Evolutionary conservation across 306 rosid genomes (phyloP).

Genomic region (Fragaria nilgerrensis): DNA sequence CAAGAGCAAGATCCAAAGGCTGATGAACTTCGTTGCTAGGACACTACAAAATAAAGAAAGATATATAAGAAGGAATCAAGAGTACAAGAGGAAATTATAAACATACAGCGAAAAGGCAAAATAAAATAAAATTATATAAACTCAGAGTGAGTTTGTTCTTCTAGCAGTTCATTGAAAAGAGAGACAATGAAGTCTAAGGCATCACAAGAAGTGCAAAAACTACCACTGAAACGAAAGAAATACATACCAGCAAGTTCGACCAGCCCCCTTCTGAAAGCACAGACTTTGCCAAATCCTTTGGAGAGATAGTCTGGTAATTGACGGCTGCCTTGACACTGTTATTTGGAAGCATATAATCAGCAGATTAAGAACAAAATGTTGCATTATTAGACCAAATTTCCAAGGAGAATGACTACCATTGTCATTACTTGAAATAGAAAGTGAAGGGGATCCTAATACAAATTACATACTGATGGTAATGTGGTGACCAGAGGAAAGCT

Average conservation of each 20-base stretch:
- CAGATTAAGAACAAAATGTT: background rate
- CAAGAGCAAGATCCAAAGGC: slow-evolving; percentile 76
- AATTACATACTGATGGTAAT: slow-evolving; percentile 37
- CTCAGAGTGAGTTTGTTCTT: background rate
- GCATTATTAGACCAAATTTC: background rate
- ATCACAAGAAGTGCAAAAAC: slow-evolving; percentile 5
- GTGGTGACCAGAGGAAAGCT: slow-evolving; percentile 88
- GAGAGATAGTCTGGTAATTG: slow-evolving; percentile 73
- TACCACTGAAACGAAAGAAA: slow-evolving; percentile 2
- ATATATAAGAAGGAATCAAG: background rate
- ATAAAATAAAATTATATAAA: background rate
- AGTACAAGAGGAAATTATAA: background rate
- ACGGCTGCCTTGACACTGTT: slow-evolving; percentile 47
- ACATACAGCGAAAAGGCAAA: background rate
- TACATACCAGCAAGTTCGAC: slow-evolving; percentile 72
- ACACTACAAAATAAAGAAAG: slow-evolving; percentile 48
- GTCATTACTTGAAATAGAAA: no score
- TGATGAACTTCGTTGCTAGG: slow-evolving; percentile 46
- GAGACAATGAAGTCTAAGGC: background rate
- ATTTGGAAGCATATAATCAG: slow-evolving; percentile 40
- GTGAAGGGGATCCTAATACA: background rate
- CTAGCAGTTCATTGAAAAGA: background rate
- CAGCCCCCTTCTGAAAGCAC: slow-evolving; percentile 76
- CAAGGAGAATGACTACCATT: no score
- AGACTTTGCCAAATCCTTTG: slow-evolving; percentile 68